Conservation (phyloP, 78 protist species). For the Blattamonas nauphoetae region DNA sequence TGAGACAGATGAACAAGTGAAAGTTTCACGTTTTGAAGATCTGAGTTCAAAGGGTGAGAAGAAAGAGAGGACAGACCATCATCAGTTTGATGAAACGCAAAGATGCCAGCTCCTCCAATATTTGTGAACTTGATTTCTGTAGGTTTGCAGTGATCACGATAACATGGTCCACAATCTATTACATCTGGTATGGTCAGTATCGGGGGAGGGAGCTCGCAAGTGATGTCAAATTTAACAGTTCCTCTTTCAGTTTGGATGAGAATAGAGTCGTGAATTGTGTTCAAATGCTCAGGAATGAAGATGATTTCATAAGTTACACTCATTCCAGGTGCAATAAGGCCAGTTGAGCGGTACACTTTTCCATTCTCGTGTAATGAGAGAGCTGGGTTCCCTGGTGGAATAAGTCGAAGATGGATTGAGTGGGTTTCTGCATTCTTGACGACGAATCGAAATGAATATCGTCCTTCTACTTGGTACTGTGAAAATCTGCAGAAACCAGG, state of each 20-base stretch:
- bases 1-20: too few species aligned
- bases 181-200: neutral
- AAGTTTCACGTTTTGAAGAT: too few species aligned
- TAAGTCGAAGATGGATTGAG: neutral
- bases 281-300: neutral
- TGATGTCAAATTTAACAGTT: neutral
- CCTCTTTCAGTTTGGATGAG: neutral
- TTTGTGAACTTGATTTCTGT: neutral
- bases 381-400: neutral
- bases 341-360: neutral
- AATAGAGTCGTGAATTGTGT: neutral
- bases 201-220: neutral
- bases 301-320: neutral
- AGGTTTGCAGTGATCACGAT: neutral
- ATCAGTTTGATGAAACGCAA: neutral
- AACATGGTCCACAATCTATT: neutral
- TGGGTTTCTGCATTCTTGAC: neutral
- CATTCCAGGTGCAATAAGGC: neutral
- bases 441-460: neutral
- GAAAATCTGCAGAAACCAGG: neutral
- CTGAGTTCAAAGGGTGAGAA: neutral
- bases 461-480: neutral
- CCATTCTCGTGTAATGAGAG: neutral
- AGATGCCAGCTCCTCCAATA: neutral
- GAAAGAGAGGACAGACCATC: neutral